phyloP scores from a whole-genome alignment of 108 stramenopile genomes.

The Seminavis robusta region DNA sequence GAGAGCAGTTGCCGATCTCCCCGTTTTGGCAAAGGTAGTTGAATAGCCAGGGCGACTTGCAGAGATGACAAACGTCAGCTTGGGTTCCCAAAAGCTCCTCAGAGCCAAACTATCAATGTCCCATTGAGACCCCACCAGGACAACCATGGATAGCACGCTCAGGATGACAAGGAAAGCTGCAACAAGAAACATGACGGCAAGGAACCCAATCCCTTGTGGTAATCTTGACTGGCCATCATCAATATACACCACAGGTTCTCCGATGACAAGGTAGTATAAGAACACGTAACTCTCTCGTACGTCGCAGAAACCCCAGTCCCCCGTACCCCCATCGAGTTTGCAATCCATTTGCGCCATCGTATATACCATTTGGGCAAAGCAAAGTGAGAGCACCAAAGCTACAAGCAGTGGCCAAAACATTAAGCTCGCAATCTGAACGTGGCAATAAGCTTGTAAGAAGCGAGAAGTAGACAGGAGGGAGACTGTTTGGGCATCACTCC shows the following conservation, averaged over 20 bases:
- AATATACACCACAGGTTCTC: conserved; percentile 17
- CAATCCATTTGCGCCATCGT: conserved; percentile 32
- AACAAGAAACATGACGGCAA: conserved; percentile 3
- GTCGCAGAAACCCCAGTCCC: conserved; percentile 20
- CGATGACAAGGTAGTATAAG: conserved; percentile 30
- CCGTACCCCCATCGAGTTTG: conserved; percentile 1
- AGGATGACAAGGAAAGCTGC: conserved; percentile 27
- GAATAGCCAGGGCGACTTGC: neutral
- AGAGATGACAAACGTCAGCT: conserved; percentile 15
- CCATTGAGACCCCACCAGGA: conserved; percentile 12
- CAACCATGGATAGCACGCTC: conserved; percentile 13
- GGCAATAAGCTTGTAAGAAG: too few species aligned
- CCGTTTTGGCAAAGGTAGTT: neutral
- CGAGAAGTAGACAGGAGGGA: too few species aligned
- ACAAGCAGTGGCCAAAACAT: conserved; percentile 36
- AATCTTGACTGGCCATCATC: conserved; percentile 3
- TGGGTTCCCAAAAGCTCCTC: conserved; percentile 44
- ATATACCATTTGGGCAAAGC: conserved; percentile 33
- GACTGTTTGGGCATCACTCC: too few species aligned
- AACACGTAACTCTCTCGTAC: conserved; percentile 22
- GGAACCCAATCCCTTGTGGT: too few species aligned
- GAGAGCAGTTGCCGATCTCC: neutral
- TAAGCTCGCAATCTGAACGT: conserved; percentile 10
- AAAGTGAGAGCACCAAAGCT: conserved; percentile 24
- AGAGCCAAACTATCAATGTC: conserved; percentile 21